phyloP scores from a whole-genome alignment of 2,329 filamentous ascomycete genomes.

The Pseudogymnoascus sp. region DNA sequence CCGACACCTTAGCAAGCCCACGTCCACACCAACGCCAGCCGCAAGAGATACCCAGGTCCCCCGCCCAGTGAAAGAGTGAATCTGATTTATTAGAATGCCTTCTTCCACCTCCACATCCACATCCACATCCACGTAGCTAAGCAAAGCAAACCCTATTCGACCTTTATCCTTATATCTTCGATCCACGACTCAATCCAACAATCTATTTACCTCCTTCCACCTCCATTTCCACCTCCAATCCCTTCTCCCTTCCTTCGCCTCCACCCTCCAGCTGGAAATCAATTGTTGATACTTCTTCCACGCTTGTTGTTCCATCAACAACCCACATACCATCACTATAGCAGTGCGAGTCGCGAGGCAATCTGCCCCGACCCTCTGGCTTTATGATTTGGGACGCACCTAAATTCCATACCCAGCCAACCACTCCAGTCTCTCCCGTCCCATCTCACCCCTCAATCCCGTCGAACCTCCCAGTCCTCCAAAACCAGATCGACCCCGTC shows the following conservation, averaged over 20 bases:
- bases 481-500: conserved; percentile 62
- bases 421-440: conserved; percentile 63
- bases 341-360: background rate
- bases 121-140: conserved; percentile 1
- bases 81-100: conserved; percentile 7
- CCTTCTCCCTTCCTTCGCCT: background rate
- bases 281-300: conserved; percentile 4
- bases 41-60: background rate
- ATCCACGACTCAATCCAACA: background rate
- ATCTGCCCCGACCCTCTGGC: background rate
- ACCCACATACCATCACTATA: background rate
- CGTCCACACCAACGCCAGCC: background rate
- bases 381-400: conserved; percentile 34
- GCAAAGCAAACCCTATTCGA: background rate
- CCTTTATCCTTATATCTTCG: background rate
- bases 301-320: background rate
- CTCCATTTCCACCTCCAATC: background rate
- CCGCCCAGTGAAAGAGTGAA: conserved; percentile 3
- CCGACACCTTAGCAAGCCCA: background rate
- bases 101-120: background rate
- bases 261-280: conserved; percentile 1
- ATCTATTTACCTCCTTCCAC: background rate
- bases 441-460: conserved; percentile 61
- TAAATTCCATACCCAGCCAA: conserved; percentile 55
- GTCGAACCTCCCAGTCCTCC: conserved; percentile 59